phyloP scores from a whole-genome alignment of 1,284 basidiomycete genomes.

The Ustilago loliicola region DNA sequence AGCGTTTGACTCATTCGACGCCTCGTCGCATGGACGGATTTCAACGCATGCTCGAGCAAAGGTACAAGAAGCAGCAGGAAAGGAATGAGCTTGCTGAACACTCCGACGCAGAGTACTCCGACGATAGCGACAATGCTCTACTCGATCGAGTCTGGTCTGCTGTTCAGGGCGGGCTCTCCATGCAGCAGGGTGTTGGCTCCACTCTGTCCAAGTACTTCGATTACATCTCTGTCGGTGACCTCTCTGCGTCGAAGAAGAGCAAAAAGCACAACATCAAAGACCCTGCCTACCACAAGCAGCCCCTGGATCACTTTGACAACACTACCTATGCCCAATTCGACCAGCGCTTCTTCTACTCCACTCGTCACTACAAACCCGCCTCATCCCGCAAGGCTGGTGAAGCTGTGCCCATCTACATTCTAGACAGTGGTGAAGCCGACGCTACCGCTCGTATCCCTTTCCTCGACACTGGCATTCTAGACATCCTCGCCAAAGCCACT shows the following conservation, averaged over 20 bases:
- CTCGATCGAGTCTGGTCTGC: conserved; percentile 23
- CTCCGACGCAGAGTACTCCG: background rate
- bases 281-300: conserved; percentile 78
- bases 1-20: conserved; percentile 43
- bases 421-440: conserved; percentile 70
- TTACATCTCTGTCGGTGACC: conserved; percentile 10
- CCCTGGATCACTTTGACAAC: conserved; percentile 78
- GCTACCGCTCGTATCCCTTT: conserved; percentile 61
- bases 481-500: conserved; percentile 85
- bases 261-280: conserved; percentile 43
- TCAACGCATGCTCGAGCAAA: conserved; percentile 43
- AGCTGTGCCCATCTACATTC: conserved; percentile 66
- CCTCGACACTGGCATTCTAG: conserved; percentile 78
- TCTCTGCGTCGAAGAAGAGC: background rate
- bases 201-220: conserved; percentile 27
- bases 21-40: conserved; percentile 49
- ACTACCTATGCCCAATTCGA: conserved; percentile 72
- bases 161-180: conserved; percentile 17
- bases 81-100: background rate
- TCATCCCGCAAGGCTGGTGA: conserved; percentile 79
- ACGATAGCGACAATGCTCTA: conserved; percentile 1
- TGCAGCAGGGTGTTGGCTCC: conserved; percentile 24
- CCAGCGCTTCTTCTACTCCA: conserved; percentile 85
- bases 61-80: conserved; percentile 40
- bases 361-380: conserved; percentile 84